Evolutionary conservation across 148 eudicot species (phyloP).

Genomic region (Agrostemma githago): DNA sequence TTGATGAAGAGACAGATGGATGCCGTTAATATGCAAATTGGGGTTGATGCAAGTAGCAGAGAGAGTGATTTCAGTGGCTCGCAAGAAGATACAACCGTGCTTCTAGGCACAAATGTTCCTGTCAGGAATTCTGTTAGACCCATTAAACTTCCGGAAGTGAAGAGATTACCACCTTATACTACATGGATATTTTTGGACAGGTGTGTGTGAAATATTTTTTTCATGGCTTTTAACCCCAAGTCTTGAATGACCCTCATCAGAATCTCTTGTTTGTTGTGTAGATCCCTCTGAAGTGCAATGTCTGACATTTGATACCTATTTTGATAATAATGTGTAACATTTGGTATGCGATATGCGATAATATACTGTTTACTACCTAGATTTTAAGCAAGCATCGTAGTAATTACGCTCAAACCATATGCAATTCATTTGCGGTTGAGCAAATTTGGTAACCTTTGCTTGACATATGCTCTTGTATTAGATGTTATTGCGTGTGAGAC

Average conservation of each 20-base stretch:
- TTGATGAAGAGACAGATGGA: slow-evolving; percentile 72
- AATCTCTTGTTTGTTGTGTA: background rate
- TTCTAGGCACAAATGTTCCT: slow-evolving; percentile 78
- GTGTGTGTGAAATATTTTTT: slow-evolving; percentile 32
- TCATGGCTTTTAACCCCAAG: background rate
- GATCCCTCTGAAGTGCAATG: background rate
- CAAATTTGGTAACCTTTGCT: background rate
- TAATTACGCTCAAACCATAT: background rate
- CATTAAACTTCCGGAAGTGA: slow-evolving; percentile 68
- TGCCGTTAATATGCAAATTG: slow-evolving; percentile 76
- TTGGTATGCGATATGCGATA: background rate
- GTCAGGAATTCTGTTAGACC: slow-evolving; percentile 82
- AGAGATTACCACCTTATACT: slow-evolving; percentile 81
- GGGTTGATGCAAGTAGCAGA: slow-evolving; percentile 42
- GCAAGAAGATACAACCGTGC: slow-evolving; percentile 76
- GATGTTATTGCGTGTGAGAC: background rate
- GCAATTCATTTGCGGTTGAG: background rate
- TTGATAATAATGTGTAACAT: background rate
- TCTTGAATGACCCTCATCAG: background rate
- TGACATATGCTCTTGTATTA: background rate
- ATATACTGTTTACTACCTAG: background rate
- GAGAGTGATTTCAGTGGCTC: slow-evolving; percentile 61
- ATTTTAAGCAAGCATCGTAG: background rate
- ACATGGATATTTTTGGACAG: slow-evolving; percentile 93
- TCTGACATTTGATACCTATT: background rate